phyloP scores from a whole-genome alignment of 768 basidiomycete genomes.

The Nidula microcarpa region DNA sequence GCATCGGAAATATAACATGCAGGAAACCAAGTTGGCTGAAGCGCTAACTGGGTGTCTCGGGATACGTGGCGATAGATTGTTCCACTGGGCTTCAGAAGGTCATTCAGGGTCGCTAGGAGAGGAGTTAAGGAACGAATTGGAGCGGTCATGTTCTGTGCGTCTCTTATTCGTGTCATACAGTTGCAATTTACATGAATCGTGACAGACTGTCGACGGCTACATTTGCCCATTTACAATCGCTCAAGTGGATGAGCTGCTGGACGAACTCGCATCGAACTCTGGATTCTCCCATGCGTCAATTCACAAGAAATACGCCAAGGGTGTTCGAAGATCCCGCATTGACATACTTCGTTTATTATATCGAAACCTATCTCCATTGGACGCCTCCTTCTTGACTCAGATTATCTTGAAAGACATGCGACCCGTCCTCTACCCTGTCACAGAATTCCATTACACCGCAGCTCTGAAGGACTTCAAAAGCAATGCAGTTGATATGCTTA shows the following conservation, averaged over 20 bases:
- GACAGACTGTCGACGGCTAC: slow-evolving; percentile 23
- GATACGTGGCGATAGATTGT: slow-evolving; percentile 23
- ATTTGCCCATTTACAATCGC: slow-evolving; percentile 35
- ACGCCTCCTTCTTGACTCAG: slow-evolving; percentile 73
- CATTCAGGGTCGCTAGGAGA: slow-evolving; percentile 68
- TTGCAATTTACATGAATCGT: neutral
- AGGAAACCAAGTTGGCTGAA: slow-evolving; percentile 58
- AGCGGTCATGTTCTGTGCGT: slow-evolving; percentile 35
- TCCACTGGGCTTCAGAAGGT: slow-evolving; percentile 37
- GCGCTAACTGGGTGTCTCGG: slow-evolving; percentile 49
- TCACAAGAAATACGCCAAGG: slow-evolving; percentile 22
- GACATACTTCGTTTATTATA: slow-evolving; percentile 56
- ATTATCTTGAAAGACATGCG: slow-evolving; percentile 86
- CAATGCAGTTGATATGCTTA: slow-evolving; percentile 51
- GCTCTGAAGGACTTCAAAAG: slow-evolving; percentile 57
- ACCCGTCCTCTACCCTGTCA: slow-evolving; percentile 72
- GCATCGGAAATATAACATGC: slow-evolving; percentile 66
- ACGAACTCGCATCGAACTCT: slow-evolving; percentile 71
- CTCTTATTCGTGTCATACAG: neutral
- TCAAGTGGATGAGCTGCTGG: slow-evolving; percentile 64
- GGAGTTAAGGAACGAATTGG: slow-evolving; percentile 50
- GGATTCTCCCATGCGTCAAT: slow-evolving; percentile 53
- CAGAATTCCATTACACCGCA: slow-evolving; percentile 42
- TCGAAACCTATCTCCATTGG: slow-evolving; percentile 52
- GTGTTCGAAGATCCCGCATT: slow-evolving; percentile 22